Evolutionary conservation across 192 early-diverging fungal genomes (phyloP).

Genomic region (Pecoramyces ruminantium): DNA sequence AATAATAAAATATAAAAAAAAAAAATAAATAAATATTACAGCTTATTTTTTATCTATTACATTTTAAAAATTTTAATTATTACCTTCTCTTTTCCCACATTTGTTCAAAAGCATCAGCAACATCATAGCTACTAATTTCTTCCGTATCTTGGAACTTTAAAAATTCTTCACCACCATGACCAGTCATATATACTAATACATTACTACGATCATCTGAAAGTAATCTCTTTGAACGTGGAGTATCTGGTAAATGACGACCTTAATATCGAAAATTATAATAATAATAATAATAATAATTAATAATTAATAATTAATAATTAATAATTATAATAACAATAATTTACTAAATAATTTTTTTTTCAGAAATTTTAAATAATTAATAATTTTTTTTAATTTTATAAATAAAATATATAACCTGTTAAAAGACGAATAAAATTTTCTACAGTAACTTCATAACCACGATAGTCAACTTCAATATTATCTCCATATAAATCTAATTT

Average conservation of each 20-base stretch:
- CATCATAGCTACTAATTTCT: slow-evolving; percentile 87
- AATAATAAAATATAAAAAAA: background rate
- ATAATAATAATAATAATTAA: too few species aligned
- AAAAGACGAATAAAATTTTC: slow-evolving; percentile 94
- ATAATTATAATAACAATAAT: background rate
- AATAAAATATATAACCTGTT: too few species aligned
- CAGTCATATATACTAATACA: slow-evolving; percentile 95
- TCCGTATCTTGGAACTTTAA: slow-evolving; percentile 98
- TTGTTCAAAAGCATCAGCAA: slow-evolving; percentile 92
- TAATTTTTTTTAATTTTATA: too few species aligned
- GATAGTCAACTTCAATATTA: slow-evolving; percentile 96
- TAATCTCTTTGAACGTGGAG: slow-evolving; percentile 84
- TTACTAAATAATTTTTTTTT: too few species aligned
- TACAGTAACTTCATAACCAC: slow-evolving; percentile 97
- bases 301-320: background rate
- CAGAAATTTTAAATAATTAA: too few species aligned
- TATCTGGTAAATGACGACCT: slow-evolving; percentile 70
- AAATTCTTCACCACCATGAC: slow-evolving; percentile 97
- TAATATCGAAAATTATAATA: background rate
- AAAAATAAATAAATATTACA: background rate
- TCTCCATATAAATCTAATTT: slow-evolving; percentile 79
- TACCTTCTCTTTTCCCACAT: slow-evolving; percentile 86
- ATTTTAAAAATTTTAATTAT: background rate
- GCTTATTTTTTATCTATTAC: background rate
- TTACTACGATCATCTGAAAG: slow-evolving; percentile 92